Percentiles rank a stretch among this genome's conserved stretches.
Evolutionary conservation across 495 filamentous ascomycete genomes (phyloP).

Genomic region (Monascus purpureus): DNA sequence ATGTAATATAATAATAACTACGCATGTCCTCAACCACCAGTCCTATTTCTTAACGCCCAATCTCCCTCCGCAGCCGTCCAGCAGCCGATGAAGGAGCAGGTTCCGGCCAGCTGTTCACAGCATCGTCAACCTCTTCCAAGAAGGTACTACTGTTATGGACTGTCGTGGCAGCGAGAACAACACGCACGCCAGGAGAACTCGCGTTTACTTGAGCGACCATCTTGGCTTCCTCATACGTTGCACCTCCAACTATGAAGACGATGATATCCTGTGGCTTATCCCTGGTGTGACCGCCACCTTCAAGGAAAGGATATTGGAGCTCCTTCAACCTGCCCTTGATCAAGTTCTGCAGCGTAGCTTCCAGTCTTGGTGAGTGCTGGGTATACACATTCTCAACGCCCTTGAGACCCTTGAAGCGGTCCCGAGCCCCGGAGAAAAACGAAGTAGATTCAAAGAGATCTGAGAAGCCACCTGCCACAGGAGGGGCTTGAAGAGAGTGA

Average conservation of each 20-base stretch:
- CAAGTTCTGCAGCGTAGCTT: constrained; percentile 76
- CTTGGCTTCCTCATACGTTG: constrained; percentile 94
- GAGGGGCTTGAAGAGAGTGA: constrained; percentile 60
- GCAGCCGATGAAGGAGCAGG: constrained; percentile 52
- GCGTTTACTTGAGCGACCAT: constrained; percentile 87
- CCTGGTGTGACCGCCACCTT: constrained; percentile 65
- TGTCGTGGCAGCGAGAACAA: constrained; percentile 75
- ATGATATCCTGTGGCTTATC: constrained; percentile 97
- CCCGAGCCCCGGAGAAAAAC: constrained; percentile 79
- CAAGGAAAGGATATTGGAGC: constrained; percentile 80
- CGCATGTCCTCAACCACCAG: too few relatives aligned
- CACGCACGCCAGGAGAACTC: constrained; percentile 70
- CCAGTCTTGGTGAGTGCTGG: constrained; percentile 82
- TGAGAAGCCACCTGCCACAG: constrained; percentile 58
- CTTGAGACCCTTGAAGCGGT: constrained; percentile 86
- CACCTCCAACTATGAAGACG: constrained; percentile 84
- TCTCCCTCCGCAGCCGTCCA: constrained; percentile 55
- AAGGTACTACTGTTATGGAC: constrained; percentile 80
- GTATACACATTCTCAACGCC: constrained; percentile 98
- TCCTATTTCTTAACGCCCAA: constrained; percentile 27
- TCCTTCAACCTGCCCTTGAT: constrained; percentile 81
- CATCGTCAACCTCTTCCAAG: constrained; percentile 73
- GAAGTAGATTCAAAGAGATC: constrained; percentile 86
- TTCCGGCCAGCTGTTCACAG: constrained; percentile 69
- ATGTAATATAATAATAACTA: too few relatives aligned